A percentile compares a stretch with the other conserved stretches of the same genome.
Conservation (phyloP, 768 basidiomycete genomes). For the Suillus fuscotomentosus region DNA sequence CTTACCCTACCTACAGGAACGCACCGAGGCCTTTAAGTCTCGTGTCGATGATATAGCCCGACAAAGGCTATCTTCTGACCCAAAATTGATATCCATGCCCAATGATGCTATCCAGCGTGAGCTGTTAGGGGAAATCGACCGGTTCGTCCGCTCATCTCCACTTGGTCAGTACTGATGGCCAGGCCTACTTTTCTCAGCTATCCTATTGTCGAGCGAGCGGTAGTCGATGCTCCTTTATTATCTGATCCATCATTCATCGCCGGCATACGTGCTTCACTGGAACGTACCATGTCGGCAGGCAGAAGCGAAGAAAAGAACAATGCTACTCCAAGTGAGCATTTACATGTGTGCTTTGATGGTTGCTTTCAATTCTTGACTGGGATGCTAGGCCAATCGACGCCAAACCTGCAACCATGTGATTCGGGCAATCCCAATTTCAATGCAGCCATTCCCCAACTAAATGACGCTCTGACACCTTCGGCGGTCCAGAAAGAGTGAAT, state of each 20-base stretch:
- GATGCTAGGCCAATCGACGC: neutral
- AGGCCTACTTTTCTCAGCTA: constrained; percentile 39
- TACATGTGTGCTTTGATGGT: constrained; percentile 6
- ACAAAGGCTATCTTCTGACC: constrained; percentile 52
- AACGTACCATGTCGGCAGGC: constrained; percentile 45
- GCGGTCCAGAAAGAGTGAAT: neutral
- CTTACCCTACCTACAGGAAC: constrained; percentile 39
- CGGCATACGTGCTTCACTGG: constrained; percentile 40
- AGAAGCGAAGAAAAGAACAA: constrained; percentile 16
- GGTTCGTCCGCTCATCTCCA: constrained; percentile 38
- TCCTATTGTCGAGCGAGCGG: constrained; percentile 64
- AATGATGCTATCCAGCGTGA: constrained; percentile 57
- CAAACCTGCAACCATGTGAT: neutral
- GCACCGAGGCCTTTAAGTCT: constrained; percentile 48
- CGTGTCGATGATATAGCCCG: constrained; percentile 63
- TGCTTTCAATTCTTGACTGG: neutral
- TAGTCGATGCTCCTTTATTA: constrained; percentile 46
- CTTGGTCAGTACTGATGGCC: neutral
- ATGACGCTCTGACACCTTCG: neutral
- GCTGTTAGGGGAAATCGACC: constrained; percentile 70
- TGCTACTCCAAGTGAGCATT: constrained; percentile 2
- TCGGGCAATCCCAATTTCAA: neutral
- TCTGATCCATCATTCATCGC: constrained; percentile 47
- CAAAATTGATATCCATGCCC: constrained; percentile 49
- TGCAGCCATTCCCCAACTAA: neutral